phyloP scores from a whole-genome alignment of 202 grass and related monocot genomes.

The Panicum virgatum region DNA sequence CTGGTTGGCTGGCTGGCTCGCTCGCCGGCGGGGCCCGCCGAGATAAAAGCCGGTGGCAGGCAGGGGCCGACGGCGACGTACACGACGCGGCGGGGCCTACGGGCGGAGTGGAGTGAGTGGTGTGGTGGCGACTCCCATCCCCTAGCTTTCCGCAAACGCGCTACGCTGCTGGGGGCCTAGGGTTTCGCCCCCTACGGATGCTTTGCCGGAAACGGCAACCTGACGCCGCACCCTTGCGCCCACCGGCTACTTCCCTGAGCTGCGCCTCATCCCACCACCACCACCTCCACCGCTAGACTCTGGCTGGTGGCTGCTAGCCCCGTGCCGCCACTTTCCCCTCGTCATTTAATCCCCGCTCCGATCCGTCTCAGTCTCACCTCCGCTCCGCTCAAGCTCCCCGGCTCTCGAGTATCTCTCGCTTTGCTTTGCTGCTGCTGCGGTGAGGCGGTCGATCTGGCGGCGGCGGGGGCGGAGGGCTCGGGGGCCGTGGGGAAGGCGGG shows the following conservation, averaged over 20 bases:
- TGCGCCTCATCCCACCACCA: background rate
- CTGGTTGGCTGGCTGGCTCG: background rate
- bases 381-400: background rate
- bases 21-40: slow-evolving; percentile 1
- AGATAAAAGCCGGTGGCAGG: slow-evolving; percentile 15
- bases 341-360: slow-evolving; percentile 3
- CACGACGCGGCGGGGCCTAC: background rate
- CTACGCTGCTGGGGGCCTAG: slow-evolving; percentile 35
- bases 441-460: background rate
- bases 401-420: background rate
- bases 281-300: background rate
- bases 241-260: slow-evolving; percentile 23
- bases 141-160: slow-evolving; percentile 51
- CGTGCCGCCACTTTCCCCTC: background rate
- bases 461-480: background rate
- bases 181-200: slow-evolving; percentile 34
- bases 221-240: slow-evolving; percentile 9
- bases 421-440: background rate
- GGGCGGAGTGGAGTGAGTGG: background rate
- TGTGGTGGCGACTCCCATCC: background rate
- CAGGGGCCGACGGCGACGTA: background rate
- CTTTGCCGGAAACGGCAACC: slow-evolving; percentile 51
- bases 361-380: background rate
- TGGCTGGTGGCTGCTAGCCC: no score
- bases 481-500: background rate